Evolutionary conservation across 139 green algal genomes (phyloP).

Genomic region (Picochlorum sp.): DNA sequence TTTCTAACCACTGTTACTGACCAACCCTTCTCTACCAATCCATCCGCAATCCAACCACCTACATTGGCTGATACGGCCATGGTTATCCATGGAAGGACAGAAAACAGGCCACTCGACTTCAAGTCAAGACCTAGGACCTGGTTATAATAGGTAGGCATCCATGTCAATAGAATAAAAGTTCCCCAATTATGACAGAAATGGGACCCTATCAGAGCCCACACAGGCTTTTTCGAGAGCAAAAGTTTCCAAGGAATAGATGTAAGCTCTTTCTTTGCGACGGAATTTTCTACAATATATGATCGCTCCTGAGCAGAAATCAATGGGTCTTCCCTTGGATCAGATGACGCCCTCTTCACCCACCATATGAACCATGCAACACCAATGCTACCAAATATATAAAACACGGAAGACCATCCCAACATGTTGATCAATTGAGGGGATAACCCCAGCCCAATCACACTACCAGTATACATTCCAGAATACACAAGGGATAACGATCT

Average conservation of each 20-base stretch:
- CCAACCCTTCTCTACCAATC: constrained; percentile 53
- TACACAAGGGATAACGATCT: constrained; percentile 90
- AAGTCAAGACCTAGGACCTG: constrained; percentile 88
- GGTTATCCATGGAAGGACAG: constrained; percentile 91
- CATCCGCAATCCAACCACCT: constrained; percentile 86
- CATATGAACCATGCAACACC: constrained; percentile 54
- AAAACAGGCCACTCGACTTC: constrained; percentile 66
- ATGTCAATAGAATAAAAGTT: constrained; percentile 97
- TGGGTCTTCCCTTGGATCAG: constrained; percentile 50
- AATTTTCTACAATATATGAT: constrained; percentile 15
- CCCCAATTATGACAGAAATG: constrained; percentile 99
- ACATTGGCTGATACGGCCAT: constrained; percentile 86
- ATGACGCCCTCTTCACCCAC: constrained; percentile 39
- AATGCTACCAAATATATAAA: constrained; percentile 86
- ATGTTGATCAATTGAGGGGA: constrained; percentile 57
- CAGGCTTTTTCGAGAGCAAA: constrained; percentile 73
- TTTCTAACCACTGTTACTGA: constrained; percentile 81
- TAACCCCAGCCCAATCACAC: constrained; percentile 70
- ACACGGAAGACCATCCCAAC: constrained; percentile 84
- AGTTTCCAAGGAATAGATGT: constrained; percentile 74
- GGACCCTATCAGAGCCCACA: constrained; percentile 91
- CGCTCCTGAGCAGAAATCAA: constrained; percentile 26
- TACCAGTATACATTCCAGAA: constrained; percentile 91
- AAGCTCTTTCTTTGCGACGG: not conserved
- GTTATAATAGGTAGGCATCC: constrained; percentile 98